phyloP scores from a whole-genome alignment of 345 rosid genomes.

The Sisymbrium altissimum region DNA sequence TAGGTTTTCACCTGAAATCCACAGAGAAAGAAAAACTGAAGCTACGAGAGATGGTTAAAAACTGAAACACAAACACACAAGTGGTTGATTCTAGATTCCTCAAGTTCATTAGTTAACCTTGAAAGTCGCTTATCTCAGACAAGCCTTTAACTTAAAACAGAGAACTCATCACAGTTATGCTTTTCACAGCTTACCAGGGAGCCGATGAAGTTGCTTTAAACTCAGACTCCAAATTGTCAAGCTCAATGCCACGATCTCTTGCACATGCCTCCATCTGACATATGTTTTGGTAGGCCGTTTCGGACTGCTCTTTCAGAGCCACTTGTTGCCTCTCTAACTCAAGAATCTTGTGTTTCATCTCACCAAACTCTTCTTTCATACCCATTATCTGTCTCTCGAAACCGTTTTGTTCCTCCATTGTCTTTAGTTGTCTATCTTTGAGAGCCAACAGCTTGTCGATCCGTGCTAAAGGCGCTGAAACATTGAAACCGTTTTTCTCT shows the following conservation, averaged over 20 bases:
- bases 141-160: neutral
- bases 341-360: conserved; percentile 31
- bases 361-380: neutral
- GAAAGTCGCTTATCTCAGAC: neutral
- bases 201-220: conserved; percentile 35
- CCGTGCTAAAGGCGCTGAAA: conserved; percentile 30
- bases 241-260: neutral
- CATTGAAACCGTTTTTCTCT: conserved; percentile 57
- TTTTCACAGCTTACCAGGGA: conserved; percentile 30
- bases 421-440: conserved; percentile 31
- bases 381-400: conserved; percentile 24
- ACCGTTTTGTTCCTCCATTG: conserved; percentile 20
- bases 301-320: neutral
- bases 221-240: conserved; percentile 17
- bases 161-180: neutral
- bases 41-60: neutral
- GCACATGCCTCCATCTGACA: conserved; percentile 20
- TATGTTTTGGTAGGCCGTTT: conserved; percentile 5
- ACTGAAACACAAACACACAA: no score
- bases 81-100: neutral
- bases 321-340: conserved; percentile 37
- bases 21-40: neutral
- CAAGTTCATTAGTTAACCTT: neutral
- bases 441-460: conserved; percentile 42
- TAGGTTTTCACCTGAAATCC: neutral